Percentiles rank a stretch among this genome's conserved stretches.
Conservation (phyloP, 2,329 filamentous ascomycete species). For the Pseudogymnoascus sp. region DNA sequence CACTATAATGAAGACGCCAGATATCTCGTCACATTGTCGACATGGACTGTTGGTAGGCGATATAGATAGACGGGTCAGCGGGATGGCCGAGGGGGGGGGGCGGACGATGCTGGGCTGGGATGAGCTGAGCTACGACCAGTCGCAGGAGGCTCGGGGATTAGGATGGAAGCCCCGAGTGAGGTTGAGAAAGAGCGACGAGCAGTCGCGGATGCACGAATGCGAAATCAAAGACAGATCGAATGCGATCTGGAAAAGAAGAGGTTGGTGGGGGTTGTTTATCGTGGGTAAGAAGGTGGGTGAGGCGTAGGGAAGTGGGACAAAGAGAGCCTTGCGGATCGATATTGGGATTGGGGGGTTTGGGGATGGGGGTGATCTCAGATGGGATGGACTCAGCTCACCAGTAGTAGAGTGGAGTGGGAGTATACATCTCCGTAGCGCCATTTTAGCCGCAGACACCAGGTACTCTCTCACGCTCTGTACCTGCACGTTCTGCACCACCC, state of each 20-base stretch:
- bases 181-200: background rate
- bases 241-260: background rate
- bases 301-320: background rate
- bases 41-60: background rate
- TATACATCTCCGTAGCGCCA: background rate
- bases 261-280: background rate
- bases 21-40: constrained; percentile 2
- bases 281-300: background rate
- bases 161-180: background rate
- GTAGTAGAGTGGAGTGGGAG: background rate
- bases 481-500: background rate
- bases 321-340: background rate
- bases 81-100: background rate
- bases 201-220: background rate
- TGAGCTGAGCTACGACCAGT: background rate
- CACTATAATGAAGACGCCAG: background rate
- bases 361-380: background rate
- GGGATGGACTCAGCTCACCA: background rate
- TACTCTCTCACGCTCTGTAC: background rate
- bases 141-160: background rate
- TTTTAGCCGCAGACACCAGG: background rate
- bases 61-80: background rate
- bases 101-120: background rate
- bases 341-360: background rate
- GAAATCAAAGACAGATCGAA: background rate